These are phyloP conservation scores for Phytophthora cactorum DNA, from an alignment of 352 stramenopile genomes.

Conservation along the genomic window DNA sequence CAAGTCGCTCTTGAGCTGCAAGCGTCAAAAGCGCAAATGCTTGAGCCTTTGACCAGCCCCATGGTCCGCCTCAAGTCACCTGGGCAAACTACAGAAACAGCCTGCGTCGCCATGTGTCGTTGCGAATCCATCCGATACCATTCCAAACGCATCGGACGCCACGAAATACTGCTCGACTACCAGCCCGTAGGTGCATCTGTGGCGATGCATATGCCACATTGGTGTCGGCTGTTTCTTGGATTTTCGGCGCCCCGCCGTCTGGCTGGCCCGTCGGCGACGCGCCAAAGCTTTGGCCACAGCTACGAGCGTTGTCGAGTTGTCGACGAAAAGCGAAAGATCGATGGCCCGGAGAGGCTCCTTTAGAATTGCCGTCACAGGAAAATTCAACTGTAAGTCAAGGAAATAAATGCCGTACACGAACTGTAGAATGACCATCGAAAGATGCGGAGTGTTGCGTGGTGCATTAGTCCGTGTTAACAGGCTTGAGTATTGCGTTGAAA, in stretches of 20 bases:
- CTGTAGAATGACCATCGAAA: too few relatives aligned
- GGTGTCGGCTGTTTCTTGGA: conserved; percentile 4
- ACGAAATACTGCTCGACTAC: conserved; percentile 9
- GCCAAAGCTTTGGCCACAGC: not conserved
- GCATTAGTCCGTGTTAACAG: not conserved
- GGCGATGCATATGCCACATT: conserved; percentile 5
- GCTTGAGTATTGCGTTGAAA: not conserved
- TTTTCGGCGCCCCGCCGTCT: not conserved
- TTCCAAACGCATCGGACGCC: conserved; percentile 11
- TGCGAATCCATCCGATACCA: conserved; percentile 12
- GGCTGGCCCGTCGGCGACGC: conserved; percentile 3
- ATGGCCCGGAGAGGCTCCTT: not conserved
- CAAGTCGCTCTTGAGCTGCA: conserved; percentile 5
- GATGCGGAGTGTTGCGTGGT: not conserved
- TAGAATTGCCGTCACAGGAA: not conserved
- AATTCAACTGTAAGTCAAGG: too few relatives aligned
- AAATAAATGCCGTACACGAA: not conserved
- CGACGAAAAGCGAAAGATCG: conserved; percentile 8
- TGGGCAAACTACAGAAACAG: conserved; percentile 14
- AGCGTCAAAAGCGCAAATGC: conserved; percentile 10
- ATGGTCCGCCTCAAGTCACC: conserved; percentile 3
- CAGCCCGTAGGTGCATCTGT: conserved; percentile 2
- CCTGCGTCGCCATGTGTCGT: conserved; percentile 3
- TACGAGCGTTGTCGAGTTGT: conserved; percentile 7
- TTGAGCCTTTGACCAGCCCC: conserved; percentile 6